Percentiles rank a stretch among this genome's conserved stretches.
Evolutionary conservation across 176 grass and related monocot species (phyloP).

Genomic region (Paspalum notatum): DNA sequence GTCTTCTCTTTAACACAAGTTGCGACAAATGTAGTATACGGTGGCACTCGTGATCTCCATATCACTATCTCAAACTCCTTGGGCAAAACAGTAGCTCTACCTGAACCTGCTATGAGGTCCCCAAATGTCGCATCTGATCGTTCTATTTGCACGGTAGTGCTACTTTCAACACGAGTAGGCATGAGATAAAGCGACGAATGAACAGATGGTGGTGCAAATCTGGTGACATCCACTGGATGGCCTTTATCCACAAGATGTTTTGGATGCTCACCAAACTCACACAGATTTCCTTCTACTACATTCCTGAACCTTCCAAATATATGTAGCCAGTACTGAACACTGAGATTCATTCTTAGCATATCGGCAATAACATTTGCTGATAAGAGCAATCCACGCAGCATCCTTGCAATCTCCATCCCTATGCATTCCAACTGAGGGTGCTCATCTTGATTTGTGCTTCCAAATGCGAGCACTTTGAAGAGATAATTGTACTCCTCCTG

Average conservation of each 20-base stretch:
- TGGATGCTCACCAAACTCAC: background rate
- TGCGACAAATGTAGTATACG: too few relatives aligned
- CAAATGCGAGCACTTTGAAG: background rate
- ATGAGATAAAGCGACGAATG: background rate
- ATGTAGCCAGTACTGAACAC: background rate
- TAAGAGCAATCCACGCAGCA: background rate
- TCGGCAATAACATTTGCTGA: background rate
- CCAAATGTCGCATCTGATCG: background rate
- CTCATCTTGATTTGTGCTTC: background rate
- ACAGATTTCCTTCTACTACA: background rate
- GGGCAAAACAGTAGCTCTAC: background rate
- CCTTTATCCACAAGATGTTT: background rate
- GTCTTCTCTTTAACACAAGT: too few relatives aligned
- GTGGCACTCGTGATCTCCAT: too few relatives aligned
- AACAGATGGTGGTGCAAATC: background rate
- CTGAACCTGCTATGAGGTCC: background rate
- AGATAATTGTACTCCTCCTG: background rate
- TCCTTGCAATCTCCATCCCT: background rate
- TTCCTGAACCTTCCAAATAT: background rate
- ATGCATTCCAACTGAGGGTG: background rate
- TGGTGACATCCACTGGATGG: background rate
- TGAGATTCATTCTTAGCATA: constrained; percentile 4
- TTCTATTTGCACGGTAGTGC: background rate
- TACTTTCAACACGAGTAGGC: background rate
- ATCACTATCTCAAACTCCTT: background rate